Evolutionary conservation across 2,329 filamentous ascomycete species (phyloP).

Genomic region (Xylaria sp.): DNA sequence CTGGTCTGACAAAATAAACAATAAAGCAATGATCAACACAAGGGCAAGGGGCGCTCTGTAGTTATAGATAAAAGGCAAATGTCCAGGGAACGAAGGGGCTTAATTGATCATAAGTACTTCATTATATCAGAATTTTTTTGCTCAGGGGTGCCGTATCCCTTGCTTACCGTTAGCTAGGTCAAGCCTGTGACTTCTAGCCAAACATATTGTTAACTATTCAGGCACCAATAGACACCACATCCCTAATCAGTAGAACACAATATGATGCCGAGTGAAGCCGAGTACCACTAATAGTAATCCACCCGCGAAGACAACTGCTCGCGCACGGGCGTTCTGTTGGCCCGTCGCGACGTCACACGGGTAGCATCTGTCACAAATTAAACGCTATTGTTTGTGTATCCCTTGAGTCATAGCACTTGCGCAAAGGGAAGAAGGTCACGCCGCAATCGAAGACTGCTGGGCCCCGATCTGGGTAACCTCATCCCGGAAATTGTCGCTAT

Average conservation of each 20-base stretch:
- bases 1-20: not conserved
- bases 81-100: not conserved
- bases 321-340: not conserved
- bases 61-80: not conserved
- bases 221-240: not conserved
- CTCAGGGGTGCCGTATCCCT: not conserved
- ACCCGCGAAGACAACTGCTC: not conserved
- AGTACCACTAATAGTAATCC: constrained; percentile 5
- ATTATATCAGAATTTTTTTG: not conserved
- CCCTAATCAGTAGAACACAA: not conserved
- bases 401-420: not conserved
- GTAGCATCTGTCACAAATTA: not conserved
- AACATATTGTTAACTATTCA: not conserved
- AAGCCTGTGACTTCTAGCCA: not conserved
- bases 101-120: not conserved
- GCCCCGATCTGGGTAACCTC: not conserved
- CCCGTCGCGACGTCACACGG: not conserved
- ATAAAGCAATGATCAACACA: not conserved
- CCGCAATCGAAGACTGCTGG: not conserved
- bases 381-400: not conserved
- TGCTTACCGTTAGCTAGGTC: not conserved
- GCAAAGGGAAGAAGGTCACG: not conserved
- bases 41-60: not conserved
- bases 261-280: not conserved
- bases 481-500: not conserved